These are phyloP conservation scores for Penicillium argentinense DNA, from an alignment of 495 filamentous ascomycete genomes.

Conservation along the genomic window DNA sequence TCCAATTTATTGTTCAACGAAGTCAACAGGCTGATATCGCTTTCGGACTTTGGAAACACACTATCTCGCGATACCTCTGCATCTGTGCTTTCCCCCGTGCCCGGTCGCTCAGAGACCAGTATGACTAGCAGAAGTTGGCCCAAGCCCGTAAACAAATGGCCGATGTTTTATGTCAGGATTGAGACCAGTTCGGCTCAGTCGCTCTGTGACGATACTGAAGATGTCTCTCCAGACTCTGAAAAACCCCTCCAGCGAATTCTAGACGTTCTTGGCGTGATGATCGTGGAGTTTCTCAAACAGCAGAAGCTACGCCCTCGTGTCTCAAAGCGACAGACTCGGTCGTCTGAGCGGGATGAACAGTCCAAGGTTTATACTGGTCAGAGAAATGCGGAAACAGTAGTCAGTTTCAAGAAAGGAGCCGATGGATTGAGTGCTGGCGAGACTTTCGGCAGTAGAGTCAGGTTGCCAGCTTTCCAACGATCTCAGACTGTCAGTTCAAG, in stretches of 20 bases:
- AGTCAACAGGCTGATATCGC: slow-evolving; percentile 73
- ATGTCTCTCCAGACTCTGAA: slow-evolving; percentile 39
- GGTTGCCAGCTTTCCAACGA: slow-evolving; percentile 36
- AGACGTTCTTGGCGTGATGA: slow-evolving; percentile 62
- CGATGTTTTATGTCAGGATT: slow-evolving; percentile 88
- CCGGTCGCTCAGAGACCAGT: slow-evolving; percentile 45
- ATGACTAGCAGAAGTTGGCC: slow-evolving; percentile 55
- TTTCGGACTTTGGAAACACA: slow-evolving; percentile 71
- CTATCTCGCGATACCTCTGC: slow-evolving; percentile 14
- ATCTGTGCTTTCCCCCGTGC: not conserved
- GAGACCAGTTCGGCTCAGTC: slow-evolving; percentile 19
- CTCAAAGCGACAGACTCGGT: slow-evolving; percentile 16
- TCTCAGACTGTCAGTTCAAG: slow-evolving; percentile 8
- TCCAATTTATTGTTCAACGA: slow-evolving; percentile 73
- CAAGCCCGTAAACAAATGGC: slow-evolving; percentile 79
- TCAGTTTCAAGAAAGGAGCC: not conserved
- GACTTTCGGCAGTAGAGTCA: slow-evolving; percentile 23
- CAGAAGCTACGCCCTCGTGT: slow-evolving; percentile 59
- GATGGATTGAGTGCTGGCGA: slow-evolving; percentile 24
- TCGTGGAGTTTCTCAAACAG: slow-evolving; percentile 66
- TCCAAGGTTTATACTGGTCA: not conserved
- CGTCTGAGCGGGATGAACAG: slow-evolving; percentile 1
- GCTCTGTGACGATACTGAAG: slow-evolving; percentile 19
- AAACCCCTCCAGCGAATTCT: slow-evolving; percentile 51
- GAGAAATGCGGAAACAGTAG: not conserved